Percentiles rank a stretch among this genome's conserved stretches.
Conservation (phyloP, 805 yeast species). For the Clavispora phyllophila region DNA sequence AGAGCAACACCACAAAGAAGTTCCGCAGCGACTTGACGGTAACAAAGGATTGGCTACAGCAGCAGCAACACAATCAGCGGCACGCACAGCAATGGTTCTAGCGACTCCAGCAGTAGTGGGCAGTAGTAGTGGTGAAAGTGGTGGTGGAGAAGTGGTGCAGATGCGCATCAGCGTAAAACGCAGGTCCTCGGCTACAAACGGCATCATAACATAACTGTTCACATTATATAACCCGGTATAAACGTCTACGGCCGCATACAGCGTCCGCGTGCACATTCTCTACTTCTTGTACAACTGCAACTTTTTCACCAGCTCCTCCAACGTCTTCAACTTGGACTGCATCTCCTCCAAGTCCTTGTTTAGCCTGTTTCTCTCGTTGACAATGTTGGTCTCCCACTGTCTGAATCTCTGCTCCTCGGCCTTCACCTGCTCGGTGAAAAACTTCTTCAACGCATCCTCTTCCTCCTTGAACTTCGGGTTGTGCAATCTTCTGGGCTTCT, state of each 20-base stretch:
- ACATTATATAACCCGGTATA: neutral
- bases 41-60: no score
- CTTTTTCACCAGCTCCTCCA: conserved; percentile 71
- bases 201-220: neutral
- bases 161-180: neutral
- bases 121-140: no score
- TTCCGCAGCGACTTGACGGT: no score
- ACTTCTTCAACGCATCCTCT: conserved; percentile 88
- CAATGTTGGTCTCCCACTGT: conserved; percentile 97
- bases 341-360: conserved; percentile 90
- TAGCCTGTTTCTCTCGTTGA: conserved; percentile 88
- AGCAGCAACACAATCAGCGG: no score
- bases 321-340: conserved; percentile 66
- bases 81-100: no score
- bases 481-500: conserved; percentile 52
- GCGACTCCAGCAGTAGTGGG: no score
- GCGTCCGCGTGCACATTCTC: neutral
- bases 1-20: no score
- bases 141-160: no score
- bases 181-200: neutral
- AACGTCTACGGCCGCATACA: conserved; percentile 4
- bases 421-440: conserved; percentile 93
- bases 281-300: conserved; percentile 37
- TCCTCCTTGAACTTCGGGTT: conserved; percentile 96
- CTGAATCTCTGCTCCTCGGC: conserved; percentile 95